Evolutionary conservation across 2,329 filamentous ascomycete genomes (phyloP).

Genomic region (Aotearoamyces nothofagi): DNA sequence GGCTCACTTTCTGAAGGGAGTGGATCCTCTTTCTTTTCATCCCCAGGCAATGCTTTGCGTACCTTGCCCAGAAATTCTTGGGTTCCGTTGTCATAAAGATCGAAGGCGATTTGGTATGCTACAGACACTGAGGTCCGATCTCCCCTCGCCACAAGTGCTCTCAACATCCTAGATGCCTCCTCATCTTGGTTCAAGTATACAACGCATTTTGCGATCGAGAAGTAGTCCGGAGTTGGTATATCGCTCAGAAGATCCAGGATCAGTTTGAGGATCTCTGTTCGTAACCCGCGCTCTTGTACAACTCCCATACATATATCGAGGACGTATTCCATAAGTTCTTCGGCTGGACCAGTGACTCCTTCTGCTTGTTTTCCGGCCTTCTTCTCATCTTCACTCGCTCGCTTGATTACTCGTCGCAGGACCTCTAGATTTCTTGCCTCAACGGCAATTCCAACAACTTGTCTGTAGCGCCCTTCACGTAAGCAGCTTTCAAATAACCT

Average conservation of each 20-base stretch:
- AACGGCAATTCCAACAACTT: constrained; percentile 92
- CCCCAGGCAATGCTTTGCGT: constrained; percentile 58
- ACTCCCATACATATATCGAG: constrained; percentile 95
- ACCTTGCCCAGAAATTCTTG: constrained; percentile 93
- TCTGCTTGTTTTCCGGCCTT: constrained; percentile 42
- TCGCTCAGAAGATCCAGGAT: constrained; percentile 93
- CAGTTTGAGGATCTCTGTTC: constrained; percentile 71
- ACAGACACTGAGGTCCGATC: constrained; percentile 67
- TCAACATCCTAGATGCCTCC: constrained; percentile 76
- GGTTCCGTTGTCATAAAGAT: constrained; percentile 95
- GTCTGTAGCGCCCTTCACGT: constrained; percentile 71
- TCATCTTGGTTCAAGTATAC: constrained; percentile 89
- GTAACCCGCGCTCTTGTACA: constrained; percentile 80
- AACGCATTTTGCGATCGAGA: constrained; percentile 94
- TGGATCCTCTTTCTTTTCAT: constrained; percentile 33
- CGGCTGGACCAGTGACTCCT: constrained; percentile 44
- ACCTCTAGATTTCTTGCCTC: constrained; percentile 88
- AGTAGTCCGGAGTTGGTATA: constrained; percentile 87
- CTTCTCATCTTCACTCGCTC: constrained; percentile 77
- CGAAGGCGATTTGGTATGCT: constrained; percentile 95
- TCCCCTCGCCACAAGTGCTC: constrained; percentile 62
- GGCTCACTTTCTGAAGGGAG: constrained; percentile 41
- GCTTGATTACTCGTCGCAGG: constrained; percentile 71
- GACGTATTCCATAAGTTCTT: constrained; percentile 94
- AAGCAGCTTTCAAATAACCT: constrained; percentile 86